These are phyloP conservation scores for Aspergillus brunneoviolaceus DNA, from an alignment of 2,329 filamentous ascomycete genomes.

Conservation along the genomic window DNA sequence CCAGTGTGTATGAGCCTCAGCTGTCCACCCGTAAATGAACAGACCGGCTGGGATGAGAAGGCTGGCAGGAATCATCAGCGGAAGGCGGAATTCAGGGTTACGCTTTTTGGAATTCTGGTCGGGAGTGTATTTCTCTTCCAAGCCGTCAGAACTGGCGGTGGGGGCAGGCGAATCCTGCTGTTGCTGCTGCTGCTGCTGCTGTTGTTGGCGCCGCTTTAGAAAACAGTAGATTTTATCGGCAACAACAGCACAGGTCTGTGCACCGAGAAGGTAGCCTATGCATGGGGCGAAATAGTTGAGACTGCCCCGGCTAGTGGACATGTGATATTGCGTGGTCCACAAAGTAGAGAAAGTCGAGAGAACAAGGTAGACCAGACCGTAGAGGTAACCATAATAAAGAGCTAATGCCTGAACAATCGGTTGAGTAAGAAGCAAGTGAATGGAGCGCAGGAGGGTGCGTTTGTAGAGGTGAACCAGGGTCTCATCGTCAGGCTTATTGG, in stretches of 20 bases:
- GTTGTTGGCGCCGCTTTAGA: slow-evolving; percentile 24
- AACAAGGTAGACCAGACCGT: slow-evolving; percentile 61
- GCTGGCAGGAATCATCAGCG: slow-evolving; percentile 53
- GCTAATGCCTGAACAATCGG: slow-evolving; percentile 58
- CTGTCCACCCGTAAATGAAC: slow-evolving; percentile 53
- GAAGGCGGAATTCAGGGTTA: slow-evolving; percentile 56
- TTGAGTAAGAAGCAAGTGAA: slow-evolving; percentile 55
- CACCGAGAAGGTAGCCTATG: slow-evolving; percentile 58
- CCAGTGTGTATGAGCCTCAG: slow-evolving; percentile 46
- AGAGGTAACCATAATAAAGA: slow-evolving; percentile 55
- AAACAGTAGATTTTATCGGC: slow-evolving; percentile 45
- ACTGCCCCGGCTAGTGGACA: slow-evolving; percentile 54
- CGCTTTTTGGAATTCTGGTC: background rate
- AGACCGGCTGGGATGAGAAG: slow-evolving; percentile 50
- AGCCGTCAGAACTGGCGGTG: background rate
- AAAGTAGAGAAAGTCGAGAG: slow-evolving; percentile 60
- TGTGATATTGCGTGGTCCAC: slow-evolving; percentile 53
- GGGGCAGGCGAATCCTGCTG: too few species aligned
- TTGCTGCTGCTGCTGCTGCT: background rate
- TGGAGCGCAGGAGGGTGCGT: slow-evolving; percentile 51
- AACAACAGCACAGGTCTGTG: slow-evolving; percentile 45
- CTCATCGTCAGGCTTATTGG: slow-evolving; percentile 29
- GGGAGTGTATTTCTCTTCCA: too few species aligned
- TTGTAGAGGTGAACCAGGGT: slow-evolving; percentile 20
- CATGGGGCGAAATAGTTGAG: slow-evolving; percentile 62